Evolutionary conservation across 805 yeast species (phyloP).

Genomic region (Yarrowia alimentaria): DNA sequence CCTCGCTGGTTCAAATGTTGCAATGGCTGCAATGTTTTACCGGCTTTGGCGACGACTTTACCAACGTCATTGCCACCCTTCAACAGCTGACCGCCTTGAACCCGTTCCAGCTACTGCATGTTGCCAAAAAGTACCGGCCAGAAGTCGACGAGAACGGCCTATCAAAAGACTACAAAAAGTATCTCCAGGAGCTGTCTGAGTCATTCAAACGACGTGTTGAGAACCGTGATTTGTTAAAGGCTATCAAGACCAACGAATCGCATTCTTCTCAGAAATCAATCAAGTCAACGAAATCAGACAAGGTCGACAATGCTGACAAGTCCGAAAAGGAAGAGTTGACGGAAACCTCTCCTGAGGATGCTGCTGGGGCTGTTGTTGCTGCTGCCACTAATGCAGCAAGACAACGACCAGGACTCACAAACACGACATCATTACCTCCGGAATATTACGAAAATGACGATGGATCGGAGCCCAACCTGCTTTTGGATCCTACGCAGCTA

Average conservation of each 20-base stretch:
- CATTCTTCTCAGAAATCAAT: constrained; percentile 17
- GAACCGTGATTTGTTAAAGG: constrained; percentile 10
- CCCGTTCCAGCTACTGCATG: constrained; percentile 66
- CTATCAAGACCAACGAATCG: constrained; percentile 23
- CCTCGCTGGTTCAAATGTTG: constrained; percentile 71
- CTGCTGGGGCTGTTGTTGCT: constrained; percentile 11
- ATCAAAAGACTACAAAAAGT: constrained; percentile 50
- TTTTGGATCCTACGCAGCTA: constrained; percentile 39
- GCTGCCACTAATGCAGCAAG: constrained; percentile 3
- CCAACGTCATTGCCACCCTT: constrained; percentile 43
- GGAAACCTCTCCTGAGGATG: background rate
- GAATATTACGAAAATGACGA: constrained; percentile 30
- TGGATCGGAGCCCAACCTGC: constrained; percentile 36
- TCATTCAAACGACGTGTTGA: constrained; percentile 35
- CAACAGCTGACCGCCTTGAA: constrained; percentile 66
- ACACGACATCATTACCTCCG: constrained; percentile 24
- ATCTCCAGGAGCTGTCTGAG: constrained; percentile 42
- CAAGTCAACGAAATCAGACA: constrained; percentile 15
- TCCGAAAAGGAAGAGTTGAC: background rate
- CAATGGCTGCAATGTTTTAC: constrained; percentile 91
- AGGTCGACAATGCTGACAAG: background rate
- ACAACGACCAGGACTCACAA: constrained; percentile 11
- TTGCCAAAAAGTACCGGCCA: constrained; percentile 72
- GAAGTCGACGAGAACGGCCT: constrained; percentile 78
- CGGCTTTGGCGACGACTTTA: constrained; percentile 54